These are phyloP conservation scores for Croton setiger DNA, from an alignment of 441 rosid genomes.

Conservation along the genomic window DNA sequence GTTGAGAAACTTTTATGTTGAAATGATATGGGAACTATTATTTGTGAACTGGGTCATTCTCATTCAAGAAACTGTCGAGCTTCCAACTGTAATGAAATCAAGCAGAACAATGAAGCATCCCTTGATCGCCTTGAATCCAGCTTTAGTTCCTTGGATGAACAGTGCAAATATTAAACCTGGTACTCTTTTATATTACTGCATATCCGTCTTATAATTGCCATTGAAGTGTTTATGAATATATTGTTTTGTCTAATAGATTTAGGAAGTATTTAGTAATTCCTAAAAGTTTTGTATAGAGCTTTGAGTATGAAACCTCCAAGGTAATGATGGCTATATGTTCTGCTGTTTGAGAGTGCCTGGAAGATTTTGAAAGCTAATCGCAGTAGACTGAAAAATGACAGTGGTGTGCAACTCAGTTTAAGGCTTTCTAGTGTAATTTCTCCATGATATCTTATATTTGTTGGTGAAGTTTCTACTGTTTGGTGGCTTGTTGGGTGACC, in stretches of 20 bases:
- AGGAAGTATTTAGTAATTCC: background rate
- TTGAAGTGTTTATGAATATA: background rate
- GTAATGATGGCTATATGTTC: background rate
- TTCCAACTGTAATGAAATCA: background rate
- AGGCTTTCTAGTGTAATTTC: background rate
- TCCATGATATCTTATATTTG: background rate
- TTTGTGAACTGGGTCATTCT: background rate
- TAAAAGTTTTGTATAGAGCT: background rate
- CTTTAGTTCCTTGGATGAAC: background rate
- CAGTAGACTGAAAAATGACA: background rate
- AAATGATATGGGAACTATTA: background rate
- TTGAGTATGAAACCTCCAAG: background rate
- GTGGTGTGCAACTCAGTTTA: background rate
- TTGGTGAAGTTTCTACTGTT: background rate
- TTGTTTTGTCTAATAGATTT: background rate
- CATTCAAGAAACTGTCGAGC: background rate
- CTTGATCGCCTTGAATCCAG: background rate
- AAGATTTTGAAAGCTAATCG: background rate
- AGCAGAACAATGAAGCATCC: background rate
- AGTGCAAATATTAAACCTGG: background rate
- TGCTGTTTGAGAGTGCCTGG: background rate
- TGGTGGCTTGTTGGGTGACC: background rate
- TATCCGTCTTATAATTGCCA: background rate
- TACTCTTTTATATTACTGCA: background rate
- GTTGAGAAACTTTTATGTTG: background rate